These are phyloP conservation scores for Gleditsia sinensis DNA, from an alignment of 306 rosid species.

Conservation along the genomic window DNA sequence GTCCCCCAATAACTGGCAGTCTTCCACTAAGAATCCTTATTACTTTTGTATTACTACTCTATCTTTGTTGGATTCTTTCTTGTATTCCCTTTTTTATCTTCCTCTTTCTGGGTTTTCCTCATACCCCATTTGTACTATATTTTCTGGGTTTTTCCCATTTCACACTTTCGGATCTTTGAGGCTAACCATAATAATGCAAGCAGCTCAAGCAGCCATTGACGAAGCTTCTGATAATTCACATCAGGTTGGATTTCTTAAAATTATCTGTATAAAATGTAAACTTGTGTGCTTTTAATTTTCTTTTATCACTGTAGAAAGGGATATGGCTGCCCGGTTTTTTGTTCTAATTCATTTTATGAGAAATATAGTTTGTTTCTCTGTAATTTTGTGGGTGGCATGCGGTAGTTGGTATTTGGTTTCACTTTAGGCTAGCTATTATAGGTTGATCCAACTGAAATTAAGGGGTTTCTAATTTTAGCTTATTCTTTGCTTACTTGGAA, in stretches of 20 bases:
- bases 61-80: slow-evolving; percentile 27
- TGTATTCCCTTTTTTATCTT: not conserved
- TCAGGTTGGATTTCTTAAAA: slow-evolving; percentile 30
- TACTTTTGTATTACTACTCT: not conserved
- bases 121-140: not conserved
- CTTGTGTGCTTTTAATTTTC: slow-evolving; percentile 11
- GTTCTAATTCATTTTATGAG: slow-evolving; percentile 7
- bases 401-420: slow-evolving; percentile 20
- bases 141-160: slow-evolving; percentile 12
- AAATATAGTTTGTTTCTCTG: not conserved
- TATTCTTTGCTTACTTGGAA: slow-evolving; percentile 1
- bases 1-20: not conserved
- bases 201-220: slow-evolving; percentile 36
- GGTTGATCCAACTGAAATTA: slow-evolving; percentile 15
- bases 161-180: slow-evolving; percentile 11
- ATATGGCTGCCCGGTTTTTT: not conserved
- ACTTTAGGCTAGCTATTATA: not conserved
- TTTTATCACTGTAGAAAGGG: not conserved
- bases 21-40: not conserved
- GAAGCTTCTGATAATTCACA: slow-evolving; percentile 34
- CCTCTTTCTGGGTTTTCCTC: not conserved
- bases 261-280: slow-evolving; percentile 2
- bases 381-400: slow-evolving; percentile 20
- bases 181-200: slow-evolving; percentile 60
- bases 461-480: slow-evolving; percentile 35